Evolutionary conservation across 176 grass and related monocot species (phyloP).

Genomic region (Leersia perrieri): DNA sequence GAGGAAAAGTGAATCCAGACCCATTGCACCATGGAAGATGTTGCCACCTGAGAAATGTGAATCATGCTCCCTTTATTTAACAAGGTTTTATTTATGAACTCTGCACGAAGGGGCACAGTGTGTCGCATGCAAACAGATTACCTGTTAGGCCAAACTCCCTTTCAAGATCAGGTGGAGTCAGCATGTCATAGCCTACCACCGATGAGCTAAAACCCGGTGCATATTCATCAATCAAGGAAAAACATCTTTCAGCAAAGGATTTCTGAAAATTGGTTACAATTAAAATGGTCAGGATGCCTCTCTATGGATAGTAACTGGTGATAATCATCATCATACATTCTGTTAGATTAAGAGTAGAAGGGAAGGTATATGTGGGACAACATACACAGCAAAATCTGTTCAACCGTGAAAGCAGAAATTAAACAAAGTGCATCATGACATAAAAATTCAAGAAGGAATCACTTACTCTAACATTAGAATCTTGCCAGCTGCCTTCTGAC

Average conservation of each 20-base stretch:
- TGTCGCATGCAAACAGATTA: neutral
- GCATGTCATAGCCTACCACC: constrained; percentile 86
- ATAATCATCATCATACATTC: neutral
- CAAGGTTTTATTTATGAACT: neutral
- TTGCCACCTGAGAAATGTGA: constrained; percentile 68
- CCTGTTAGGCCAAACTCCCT: constrained; percentile 93
- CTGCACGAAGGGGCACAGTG: neutral
- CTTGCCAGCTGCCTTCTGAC: constrained; percentile 78
- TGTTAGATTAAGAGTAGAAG: neutral
- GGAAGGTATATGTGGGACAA: neutral
- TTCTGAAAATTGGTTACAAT: constrained; percentile 57
- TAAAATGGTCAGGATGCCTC: constrained; percentile 15
- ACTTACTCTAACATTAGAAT: constrained; percentile 87
- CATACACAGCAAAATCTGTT: constrained; percentile 9
- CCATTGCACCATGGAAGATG: constrained; percentile 96
- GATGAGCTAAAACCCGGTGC: constrained; percentile 88
- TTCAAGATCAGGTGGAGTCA: constrained; percentile 96
- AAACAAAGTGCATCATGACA: neutral
- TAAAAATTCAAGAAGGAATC: constrained; percentile 27
- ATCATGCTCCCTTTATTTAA: constrained; percentile 4
- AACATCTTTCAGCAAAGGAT: constrained; percentile 86
- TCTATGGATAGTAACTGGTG: neutral
- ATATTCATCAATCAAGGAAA: constrained; percentile 96
- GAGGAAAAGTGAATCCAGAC: constrained; percentile 88
- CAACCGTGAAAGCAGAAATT: neutral